Base-by-base conservation (phyloP, 768 basidiomycete genomes). In the Pleurotus tuber-regium region DNA sequence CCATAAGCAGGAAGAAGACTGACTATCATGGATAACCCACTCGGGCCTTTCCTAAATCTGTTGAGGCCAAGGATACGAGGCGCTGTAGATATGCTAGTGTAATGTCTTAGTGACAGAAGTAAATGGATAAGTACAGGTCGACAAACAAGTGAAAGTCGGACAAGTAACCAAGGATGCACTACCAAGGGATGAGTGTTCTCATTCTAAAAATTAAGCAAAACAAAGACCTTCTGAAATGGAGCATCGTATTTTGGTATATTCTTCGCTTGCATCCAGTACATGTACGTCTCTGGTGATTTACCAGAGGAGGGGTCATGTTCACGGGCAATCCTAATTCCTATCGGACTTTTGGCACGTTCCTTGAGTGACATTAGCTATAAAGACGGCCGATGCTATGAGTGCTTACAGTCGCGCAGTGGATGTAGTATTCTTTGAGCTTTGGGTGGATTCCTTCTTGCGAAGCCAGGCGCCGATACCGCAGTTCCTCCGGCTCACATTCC, bases 231-330 rank as follows among this genome's bases (percentile, higher is more conserved):
- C 59, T 92, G 90, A 64, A 87, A 92, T 18, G 82, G 78, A 3
- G 82, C 63, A 36, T 81, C 83, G 62, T 87, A 87, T 57, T 76
- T 73, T 1, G 85, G 83, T 51, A 83, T 75, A 55, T 82, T 76
- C 54, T 79, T 77, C 2, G 89, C 84, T 62, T 83, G 80, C 85
- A 90, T 87, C 91, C 90, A 93, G 60, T 82, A 88, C 78, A 84
- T 81, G 50, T 75, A 76, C 14, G 73, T 71, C 24, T 76, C 64
- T 16, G 67, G 69, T 3, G 24, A 19, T 31, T 85, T 86, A 23
- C 79, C 74, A 24, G 67, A 65, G 2, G 70, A 61, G 16, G 68
- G 57, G 40, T 72, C 67, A 19, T 76, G 65, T 28, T 73, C 73
- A 26, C 64, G 68, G 0, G 82, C 86, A 24, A 70, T 64, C 66